A percentile compares a stretch with the other conserved stretches of the same genome.
Conservation (phyloP, 768 basidiomycete species). For the Suillus subluteus region DNA sequence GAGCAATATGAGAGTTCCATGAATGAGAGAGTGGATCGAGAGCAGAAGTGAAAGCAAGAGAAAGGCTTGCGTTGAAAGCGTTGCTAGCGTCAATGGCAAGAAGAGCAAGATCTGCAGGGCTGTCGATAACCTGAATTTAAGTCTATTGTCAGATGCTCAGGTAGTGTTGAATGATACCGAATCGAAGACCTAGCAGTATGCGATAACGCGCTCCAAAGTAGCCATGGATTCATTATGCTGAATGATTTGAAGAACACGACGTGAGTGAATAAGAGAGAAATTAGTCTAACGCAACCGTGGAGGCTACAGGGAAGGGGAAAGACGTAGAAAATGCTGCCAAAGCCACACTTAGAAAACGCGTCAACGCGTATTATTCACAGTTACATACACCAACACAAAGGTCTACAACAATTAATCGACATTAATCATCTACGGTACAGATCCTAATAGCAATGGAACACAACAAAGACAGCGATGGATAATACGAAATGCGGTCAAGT, state of each 20-base stretch:
- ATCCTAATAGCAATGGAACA: neutral
- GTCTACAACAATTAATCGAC: neutral
- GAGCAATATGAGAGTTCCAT: slow-evolving; percentile 75
- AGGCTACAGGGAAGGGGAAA: neutral
- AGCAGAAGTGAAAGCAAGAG: slow-evolving; percentile 80
- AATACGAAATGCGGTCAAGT: neutral
- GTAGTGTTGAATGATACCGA: slow-evolving; percentile 7
- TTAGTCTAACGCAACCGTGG: neutral
- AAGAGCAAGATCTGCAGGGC: slow-evolving; percentile 82
- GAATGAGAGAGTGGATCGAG: slow-evolving; percentile 75
- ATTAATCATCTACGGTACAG: slow-evolving; percentile 1
- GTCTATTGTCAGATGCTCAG: slow-evolving; percentile 12
- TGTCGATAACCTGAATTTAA: slow-evolving; percentile 61
- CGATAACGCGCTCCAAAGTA: slow-evolving; percentile 67
- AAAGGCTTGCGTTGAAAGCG: slow-evolving; percentile 79
- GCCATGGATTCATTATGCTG: slow-evolving; percentile 53
- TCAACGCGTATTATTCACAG: neutral
- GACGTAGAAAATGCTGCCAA: neutral
- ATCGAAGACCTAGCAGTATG: slow-evolving; percentile 59
- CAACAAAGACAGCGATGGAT: slow-evolving; percentile 2
- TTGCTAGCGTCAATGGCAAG: slow-evolving; percentile 82
- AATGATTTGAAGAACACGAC: neutral
- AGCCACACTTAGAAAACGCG: neutral
- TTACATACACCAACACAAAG: neutral
- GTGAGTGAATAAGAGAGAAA: neutral